phyloP scores from a whole-genome alignment of 371 early-diverging fungal species.

The Rhizomucor pusillus region DNA sequence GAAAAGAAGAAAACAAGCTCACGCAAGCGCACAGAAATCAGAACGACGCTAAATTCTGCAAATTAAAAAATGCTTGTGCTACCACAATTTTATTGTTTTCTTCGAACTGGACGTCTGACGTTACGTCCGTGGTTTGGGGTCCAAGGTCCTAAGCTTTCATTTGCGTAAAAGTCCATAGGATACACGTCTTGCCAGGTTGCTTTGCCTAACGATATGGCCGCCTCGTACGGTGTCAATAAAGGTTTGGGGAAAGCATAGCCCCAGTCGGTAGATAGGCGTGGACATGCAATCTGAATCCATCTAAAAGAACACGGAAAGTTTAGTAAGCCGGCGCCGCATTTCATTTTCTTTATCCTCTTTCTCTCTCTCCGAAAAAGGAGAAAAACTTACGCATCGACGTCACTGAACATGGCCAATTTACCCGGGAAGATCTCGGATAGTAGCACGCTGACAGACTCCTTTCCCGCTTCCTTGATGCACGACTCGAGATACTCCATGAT shows the following conservation, averaged over 20 bases:
- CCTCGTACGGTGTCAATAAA: conserved; percentile 96
- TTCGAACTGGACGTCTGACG: conserved; percentile 15
- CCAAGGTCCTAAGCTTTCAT: conserved; percentile 92
- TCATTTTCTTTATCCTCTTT: neutral
- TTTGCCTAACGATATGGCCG: conserved; percentile 79
- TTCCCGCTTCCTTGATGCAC: conserved; percentile 60
- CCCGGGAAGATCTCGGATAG: conserved; percentile 93
- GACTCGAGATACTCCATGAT: conserved; percentile 84
- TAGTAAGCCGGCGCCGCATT: neutral
- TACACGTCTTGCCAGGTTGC: conserved; percentile 81
- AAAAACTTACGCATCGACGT: conserved; percentile 77
- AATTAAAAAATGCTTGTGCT: too few species aligned
- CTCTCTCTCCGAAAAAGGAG: neutral
- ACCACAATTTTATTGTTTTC: too few species aligned
- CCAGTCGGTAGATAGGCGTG: conserved; percentile 99
- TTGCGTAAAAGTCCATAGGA: conserved; percentile 98
- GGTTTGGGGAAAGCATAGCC: conserved; percentile 96
- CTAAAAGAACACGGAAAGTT: conserved; percentile 19
- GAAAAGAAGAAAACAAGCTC: too few species aligned
- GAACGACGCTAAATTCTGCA: too few species aligned
- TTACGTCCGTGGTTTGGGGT: conserved; percentile 84
- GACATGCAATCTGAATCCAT: conserved; percentile 99
- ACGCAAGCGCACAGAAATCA: too few species aligned
- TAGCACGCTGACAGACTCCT: conserved; percentile 75
- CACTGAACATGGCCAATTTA: conserved; percentile 84